Evolutionary conservation across 768 basidiomycete species (phyloP).

Genomic region (Floccularia luteovirens): DNA sequence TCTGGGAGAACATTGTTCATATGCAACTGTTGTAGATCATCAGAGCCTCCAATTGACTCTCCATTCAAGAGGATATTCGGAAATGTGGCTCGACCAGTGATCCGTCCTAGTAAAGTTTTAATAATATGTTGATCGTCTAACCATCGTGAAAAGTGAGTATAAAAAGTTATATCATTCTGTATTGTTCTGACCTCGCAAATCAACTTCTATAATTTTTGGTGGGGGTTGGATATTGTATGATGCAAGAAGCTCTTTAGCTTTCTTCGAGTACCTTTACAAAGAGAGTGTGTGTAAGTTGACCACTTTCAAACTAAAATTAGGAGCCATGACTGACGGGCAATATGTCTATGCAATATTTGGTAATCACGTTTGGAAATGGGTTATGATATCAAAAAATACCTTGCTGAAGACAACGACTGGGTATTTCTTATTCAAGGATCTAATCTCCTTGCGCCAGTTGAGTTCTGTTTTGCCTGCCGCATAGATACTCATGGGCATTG

Average conservation of each 20-base stretch:
- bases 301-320: not conserved
- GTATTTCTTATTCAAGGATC: conserved; percentile 34
- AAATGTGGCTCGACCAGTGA: conserved; percentile 65
- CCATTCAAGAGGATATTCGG: conserved; percentile 69
- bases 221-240: conserved; percentile 53
- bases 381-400: conserved; percentile 27
- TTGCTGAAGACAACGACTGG: conserved; percentile 82
- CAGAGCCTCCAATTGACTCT: conserved; percentile 57
- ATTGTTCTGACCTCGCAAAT: conserved; percentile 47
- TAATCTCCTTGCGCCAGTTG: conserved; percentile 37
- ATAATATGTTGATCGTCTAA: conserved; percentile 56
- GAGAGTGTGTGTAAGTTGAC: not conserved
- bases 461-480: conserved; percentile 34
- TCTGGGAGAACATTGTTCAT: conserved; percentile 31
- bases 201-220: conserved; percentile 70
- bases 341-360: conserved; percentile 45
- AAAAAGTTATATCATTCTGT: conserved; percentile 1
- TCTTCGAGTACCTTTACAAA: conserved; percentile 46
- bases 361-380: too few species aligned
- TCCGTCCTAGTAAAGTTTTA: conserved; percentile 56
- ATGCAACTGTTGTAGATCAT: conserved; percentile 49
- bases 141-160: conserved; percentile 1
- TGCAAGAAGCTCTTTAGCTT: conserved; percentile 56
- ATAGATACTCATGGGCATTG: conserved; percentile 47
- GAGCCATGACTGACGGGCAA: conserved; percentile 52